These are phyloP conservation scores for Abrus pulchellus DNA, from an alignment of 306 rosid genomes.

Conservation along the genomic window DNA sequence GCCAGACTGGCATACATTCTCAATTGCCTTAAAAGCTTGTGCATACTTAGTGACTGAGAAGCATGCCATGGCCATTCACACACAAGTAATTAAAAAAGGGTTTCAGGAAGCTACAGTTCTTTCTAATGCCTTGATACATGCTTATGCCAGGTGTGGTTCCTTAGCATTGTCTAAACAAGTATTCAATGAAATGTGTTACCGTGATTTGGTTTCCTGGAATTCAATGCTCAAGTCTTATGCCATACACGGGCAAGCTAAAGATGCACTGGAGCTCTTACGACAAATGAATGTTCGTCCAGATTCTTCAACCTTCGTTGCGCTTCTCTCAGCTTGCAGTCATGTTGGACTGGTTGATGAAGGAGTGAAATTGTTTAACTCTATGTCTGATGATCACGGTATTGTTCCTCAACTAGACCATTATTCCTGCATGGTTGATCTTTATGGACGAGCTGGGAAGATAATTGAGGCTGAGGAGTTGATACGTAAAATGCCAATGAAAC, in stretches of 20 bases:
- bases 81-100: conserved; percentile 73
- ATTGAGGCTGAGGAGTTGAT: conserved; percentile 74
- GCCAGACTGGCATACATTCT: conserved; percentile 82
- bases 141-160: conserved; percentile 86
- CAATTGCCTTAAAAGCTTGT: conserved; percentile 81
- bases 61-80: conserved; percentile 68
- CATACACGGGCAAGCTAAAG: conserved; percentile 76
- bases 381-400: conserved; percentile 60
- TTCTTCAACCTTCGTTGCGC: conserved; percentile 82
- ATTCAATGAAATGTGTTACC: conserved; percentile 60
- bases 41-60: conserved; percentile 74
- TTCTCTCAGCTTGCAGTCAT: conserved; percentile 90
- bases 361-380: conserved; percentile 59
- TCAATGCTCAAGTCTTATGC: conserved; percentile 89
- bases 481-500: conserved; percentile 77
- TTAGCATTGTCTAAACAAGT: conserved; percentile 70
- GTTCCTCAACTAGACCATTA: conserved; percentile 79
- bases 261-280: conserved; percentile 71
- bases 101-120: conserved; percentile 70
- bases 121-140: conserved; percentile 85
- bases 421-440: conserved; percentile 91
- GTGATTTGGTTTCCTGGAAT: conserved; percentile 89
- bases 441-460: conserved; percentile 83
- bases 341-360: conserved; percentile 85
- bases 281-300: conserved; percentile 69